Evolutionary conservation across 371 early-diverging fungal genomes (phyloP), one percentile per base, ranked within the genome.

Genomic region (Mortierella sp.): DNA sequence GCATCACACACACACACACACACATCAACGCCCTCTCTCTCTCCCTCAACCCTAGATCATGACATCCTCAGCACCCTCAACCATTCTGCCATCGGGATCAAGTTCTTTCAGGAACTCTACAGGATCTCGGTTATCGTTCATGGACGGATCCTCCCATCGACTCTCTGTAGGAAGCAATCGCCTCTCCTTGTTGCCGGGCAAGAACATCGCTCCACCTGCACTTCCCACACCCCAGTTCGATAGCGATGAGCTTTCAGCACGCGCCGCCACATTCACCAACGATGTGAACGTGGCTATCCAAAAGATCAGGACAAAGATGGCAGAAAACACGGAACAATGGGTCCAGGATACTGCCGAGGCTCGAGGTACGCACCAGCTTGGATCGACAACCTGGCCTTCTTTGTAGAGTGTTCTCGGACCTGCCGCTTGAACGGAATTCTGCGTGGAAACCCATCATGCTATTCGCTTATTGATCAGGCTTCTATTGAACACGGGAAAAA

Each of bases 281-380:
- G 73, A 73, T 22, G 24, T 73, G 24, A 63, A 63, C 56, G 37
- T n/a, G 27, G 21, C 61, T 17, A 50, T 61, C 28, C 67, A 73
- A 54, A 62, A 54, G 37, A 62, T 62, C 44, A 73, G 67, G 57
- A 24, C 63, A n/a, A 66, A 54, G 56, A 73, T 73, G 24, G 21
- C 63, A 6, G 63, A 67, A 0, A 62, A 54, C 37, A 63, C 67
- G 17, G 67, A 62, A 7, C 62, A 58, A 21, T 73, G 73, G 73
- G 67, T 66, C 14, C 55, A 60, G 22, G 67, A 67, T 8, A 56
- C 63, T 40, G 31, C 67, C 10, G 60, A 71, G 16, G 56, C 50
- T 7, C 64, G 59, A 56, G 69, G 69, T 62, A 62, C 13, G 12
- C 24, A 6, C 27, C 27, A 14, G 3, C 4, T n/a, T n/a, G n/a